phyloP scores from a whole-genome alignment of 257 asterid genomes.

The Solanum piurae region DNA sequence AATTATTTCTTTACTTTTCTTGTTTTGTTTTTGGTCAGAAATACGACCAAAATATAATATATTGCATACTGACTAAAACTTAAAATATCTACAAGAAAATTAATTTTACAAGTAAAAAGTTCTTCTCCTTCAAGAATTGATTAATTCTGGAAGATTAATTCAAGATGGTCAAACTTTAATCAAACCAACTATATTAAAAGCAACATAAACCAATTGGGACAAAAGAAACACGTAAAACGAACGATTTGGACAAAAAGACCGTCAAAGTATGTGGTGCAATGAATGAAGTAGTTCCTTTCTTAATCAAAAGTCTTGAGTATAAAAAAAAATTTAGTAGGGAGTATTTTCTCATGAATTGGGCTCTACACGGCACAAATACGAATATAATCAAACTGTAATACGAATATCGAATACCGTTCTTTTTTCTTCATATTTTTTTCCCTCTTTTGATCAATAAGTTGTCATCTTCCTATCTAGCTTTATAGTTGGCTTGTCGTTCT shows the following conservation, averaged over 20 bases:
- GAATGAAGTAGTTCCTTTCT: neutral
- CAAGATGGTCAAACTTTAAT: neutral
- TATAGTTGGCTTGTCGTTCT: neutral
- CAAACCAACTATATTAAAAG: neutral
- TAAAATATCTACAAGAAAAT: neutral
- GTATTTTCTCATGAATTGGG: no score
- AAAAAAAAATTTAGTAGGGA: no score
- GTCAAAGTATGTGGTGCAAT: no score
- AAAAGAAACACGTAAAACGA: neutral
- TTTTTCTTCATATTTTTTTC: neutral
- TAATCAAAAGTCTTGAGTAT: no score
- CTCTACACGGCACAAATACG: no score
- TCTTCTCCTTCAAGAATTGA: neutral
- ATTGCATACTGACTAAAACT: neutral
- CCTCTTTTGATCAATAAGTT: neutral
- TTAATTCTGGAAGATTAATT: neutral
- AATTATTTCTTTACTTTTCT: no score
- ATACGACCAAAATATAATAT: neutral
- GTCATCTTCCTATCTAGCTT: neutral
- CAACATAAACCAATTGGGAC: neutral
- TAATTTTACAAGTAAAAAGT: neutral
- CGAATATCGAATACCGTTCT: neutral
- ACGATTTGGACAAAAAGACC: neutral
- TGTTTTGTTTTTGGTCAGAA: neutral
- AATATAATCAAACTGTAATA: no score